phyloP scores from a whole-genome alignment of 345 rosid species.

The Anastatica hierochuntica region DNA sequence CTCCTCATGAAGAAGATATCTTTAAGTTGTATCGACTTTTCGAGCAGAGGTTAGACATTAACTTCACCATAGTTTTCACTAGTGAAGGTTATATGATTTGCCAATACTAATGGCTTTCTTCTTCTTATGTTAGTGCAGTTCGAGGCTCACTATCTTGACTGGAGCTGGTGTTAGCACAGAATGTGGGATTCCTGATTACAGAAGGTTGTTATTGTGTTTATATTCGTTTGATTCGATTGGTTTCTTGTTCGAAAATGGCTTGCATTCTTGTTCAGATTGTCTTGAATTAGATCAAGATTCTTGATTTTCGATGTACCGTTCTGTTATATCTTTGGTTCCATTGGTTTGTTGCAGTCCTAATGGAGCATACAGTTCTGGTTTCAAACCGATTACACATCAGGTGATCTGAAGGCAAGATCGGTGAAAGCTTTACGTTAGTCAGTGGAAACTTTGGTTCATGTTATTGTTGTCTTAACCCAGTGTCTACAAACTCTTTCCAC shows the following conservation, averaged over 20 bases:
- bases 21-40: slow-evolving; percentile 48
- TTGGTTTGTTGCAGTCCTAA: slow-evolving; percentile 52
- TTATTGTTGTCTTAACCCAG: neutral
- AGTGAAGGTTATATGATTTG: neutral
- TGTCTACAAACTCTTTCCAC: slow-evolving; percentile 2
- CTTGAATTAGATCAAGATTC: neutral
- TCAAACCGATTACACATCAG: slow-evolving; percentile 94
- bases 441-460: neutral
- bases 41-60: slow-evolving; percentile 40
- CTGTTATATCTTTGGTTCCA: neutral
- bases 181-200: slow-evolving; percentile 92
- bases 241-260: neutral
- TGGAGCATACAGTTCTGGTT: slow-evolving; percentile 98
- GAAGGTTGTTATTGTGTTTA: too few relatives aligned
- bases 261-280: neutral
- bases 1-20: slow-evolving; percentile 55
- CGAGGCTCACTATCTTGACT: slow-evolving; percentile 61
- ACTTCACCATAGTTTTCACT: too few relatives aligned
- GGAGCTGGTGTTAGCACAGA: slow-evolving; percentile 97
- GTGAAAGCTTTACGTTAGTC: slow-evolving; percentile 3
- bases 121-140: slow-evolving; percentile 29
- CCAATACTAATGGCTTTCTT: neutral
- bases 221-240: too few relatives aligned
- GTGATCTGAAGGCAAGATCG: slow-evolving; percentile 78
- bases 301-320: neutral